These are phyloP conservation scores for Pseudofabraea citricarpa DNA, from an alignment of 2,329 filamentous ascomycete genomes.

Conservation along the genomic window DNA sequence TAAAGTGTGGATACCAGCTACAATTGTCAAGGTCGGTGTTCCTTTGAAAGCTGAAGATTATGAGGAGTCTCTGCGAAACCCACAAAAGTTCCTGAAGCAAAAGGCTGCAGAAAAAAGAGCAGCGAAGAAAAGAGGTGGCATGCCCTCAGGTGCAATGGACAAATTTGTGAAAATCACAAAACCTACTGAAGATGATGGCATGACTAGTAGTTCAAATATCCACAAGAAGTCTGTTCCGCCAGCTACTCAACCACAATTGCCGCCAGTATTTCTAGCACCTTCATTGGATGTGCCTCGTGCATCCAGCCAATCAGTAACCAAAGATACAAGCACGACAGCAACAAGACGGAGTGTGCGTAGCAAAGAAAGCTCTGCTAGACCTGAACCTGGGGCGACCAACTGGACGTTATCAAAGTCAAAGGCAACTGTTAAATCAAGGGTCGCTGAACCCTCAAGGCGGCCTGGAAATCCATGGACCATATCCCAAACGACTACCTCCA, in stretches of 20 bases:
- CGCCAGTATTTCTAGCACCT: conserved; percentile 11
- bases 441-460: neutral
- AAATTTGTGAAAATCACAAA: conserved; percentile 27
- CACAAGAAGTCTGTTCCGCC: conserved; percentile 4
- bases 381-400: too few species aligned
- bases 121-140: conserved; percentile 15
- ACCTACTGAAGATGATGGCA: conserved; percentile 5
- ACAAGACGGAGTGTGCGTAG: too few species aligned
- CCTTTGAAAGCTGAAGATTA: conserved; percentile 63
- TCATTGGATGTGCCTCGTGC: too few species aligned
- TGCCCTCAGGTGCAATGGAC: conserved; percentile 29
- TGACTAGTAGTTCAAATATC: neutral
- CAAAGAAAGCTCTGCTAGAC: too few species aligned
- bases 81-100: conserved; percentile 17
- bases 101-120: conserved; percentile 21
- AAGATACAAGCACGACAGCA: neutral
- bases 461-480: conserved; percentile 1
- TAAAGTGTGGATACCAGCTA: conserved; percentile 64
- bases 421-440: neutral
- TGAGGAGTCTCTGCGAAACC: conserved; percentile 38
- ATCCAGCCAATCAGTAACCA: neutral
- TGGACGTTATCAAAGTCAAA: neutral
- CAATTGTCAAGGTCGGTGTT: conserved; percentile 58
- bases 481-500: neutral
- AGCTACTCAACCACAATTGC: conserved; percentile 11